phyloP scores from a whole-genome alignment of 441 rosid genomes.

The Pelargonium australe region DNA sequence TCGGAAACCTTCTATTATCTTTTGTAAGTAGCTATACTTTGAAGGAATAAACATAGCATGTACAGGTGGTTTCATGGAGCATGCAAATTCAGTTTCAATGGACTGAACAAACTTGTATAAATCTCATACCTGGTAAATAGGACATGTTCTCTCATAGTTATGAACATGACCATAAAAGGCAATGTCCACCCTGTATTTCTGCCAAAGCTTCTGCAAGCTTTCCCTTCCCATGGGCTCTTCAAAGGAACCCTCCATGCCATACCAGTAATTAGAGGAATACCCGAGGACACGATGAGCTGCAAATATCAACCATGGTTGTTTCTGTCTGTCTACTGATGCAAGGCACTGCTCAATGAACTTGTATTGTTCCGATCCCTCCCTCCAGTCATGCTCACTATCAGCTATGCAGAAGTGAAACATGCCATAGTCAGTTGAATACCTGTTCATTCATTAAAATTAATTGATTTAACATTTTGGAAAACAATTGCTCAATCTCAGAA shows the following conservation, averaged over 20 bases:
- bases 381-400: slow-evolving; percentile 91
- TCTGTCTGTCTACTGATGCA: slow-evolving; percentile 65
- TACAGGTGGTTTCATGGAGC: not conserved
- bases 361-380: slow-evolving; percentile 78
- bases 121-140: slow-evolving; percentile 63
- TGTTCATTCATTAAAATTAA: slow-evolving; percentile 26
- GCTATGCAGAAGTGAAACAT: slow-evolving; percentile 92
- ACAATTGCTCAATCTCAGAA: not conserved
- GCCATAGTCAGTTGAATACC: slow-evolving; percentile 81
- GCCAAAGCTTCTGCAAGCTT: slow-evolving; percentile 83
- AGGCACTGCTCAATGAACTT: slow-evolving; percentile 75
- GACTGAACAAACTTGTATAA: not conserved
- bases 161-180: slow-evolving; percentile 94
- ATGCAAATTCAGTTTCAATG: not conserved
- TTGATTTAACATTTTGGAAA: not conserved
- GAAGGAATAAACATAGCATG: not conserved
- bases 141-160: slow-evolving; percentile 65
- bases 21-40: too few species aligned
- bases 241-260: slow-evolving; percentile 60
- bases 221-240: slow-evolving; percentile 97
- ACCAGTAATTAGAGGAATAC: slow-evolving; percentile 59
- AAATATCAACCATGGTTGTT: slow-evolving; percentile 93
- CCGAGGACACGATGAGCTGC: slow-evolving; percentile 84
- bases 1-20: too few species aligned
- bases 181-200: slow-evolving; percentile 86